Evolutionary conservation across 495 filamentous ascomycete species (phyloP), one percentile per base, ranked within the genome.

Genomic region (Amphirosellinia nigrospora): DNA sequence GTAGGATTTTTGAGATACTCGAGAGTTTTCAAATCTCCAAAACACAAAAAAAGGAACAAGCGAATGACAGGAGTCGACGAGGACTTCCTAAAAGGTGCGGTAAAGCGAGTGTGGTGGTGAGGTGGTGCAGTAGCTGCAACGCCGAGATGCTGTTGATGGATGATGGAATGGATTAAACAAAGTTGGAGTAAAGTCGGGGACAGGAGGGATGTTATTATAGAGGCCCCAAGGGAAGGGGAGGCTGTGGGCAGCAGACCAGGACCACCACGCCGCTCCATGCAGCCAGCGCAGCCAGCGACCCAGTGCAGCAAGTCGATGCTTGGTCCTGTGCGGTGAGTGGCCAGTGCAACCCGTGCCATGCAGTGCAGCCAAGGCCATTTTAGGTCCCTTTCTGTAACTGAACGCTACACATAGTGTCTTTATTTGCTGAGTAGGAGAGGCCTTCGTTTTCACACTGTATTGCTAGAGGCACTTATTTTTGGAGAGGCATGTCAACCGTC

Each of bases 51-150:
- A 75, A 80, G 77, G 75, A 82, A 83, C 79, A 84, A 88, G 86
- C 85, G 85, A 88, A 84, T 86, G 86, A 87, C 84, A 87, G 86
- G 86, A 88, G 86, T 81, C 86, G 78, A 84, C 86, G 85, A 88
- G 86, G 86, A 86, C 85, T 86, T 87, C 86, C 86, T 86, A 75
- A 72, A 75, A 60, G 71, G 75, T 77, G 73, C 72, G 75, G 73
- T 78, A 82, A 82, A 86, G 84, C 83, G 83, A 85, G 76, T 73
- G 83, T 84, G 82, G 56, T 74, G 81, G 81, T 79, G 80, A 74
- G 74, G 68, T 77, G 74, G 71, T 71, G 69, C 69, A 66, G 62
- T 56, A 58, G 73, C 76, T 79, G 83, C 82, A 72, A 71, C 74
- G 80, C 81, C 78, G 77, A 69, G 69, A 70, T 74, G 72, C 63